Evolutionary conservation across 306 rosid genomes (phyloP).

Genomic region (Cicer yamashitae): DNA sequence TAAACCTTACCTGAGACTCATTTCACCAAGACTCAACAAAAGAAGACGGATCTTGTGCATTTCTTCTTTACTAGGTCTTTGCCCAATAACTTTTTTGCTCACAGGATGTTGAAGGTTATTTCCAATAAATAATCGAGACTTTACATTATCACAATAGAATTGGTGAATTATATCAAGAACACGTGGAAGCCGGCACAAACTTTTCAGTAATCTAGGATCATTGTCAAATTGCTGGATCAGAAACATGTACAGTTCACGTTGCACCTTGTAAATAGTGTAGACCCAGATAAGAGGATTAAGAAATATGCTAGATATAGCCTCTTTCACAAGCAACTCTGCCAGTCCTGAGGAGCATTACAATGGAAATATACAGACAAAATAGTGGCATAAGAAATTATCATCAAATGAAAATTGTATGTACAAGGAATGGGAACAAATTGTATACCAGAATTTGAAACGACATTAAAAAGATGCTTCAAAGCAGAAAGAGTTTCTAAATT

Average conservation of each 20-base stretch:
- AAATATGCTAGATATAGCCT: conserved; percentile 83
- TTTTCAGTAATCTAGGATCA: conserved; percentile 83
- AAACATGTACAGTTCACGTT: conserved; percentile 94
- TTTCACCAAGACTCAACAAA: conserved; percentile 94
- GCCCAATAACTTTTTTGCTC: conserved; percentile 55
- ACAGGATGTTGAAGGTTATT: conserved; percentile 61
- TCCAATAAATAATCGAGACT: conserved; percentile 60
- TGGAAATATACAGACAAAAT: conserved; percentile 31
- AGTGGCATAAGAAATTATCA: conserved; percentile 33
- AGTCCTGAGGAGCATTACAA: conserved; percentile 57
- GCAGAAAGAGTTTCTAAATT: conserved; percentile 86
- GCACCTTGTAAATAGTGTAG: conserved; percentile 75
- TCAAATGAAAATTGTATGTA: conserved; percentile 35
- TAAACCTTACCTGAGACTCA: conserved; percentile 85
- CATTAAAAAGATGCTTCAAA: conserved; percentile 80
- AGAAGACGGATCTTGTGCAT: conserved; percentile 93
- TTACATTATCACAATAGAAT: conserved; percentile 75
- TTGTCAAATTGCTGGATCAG: conserved; percentile 92
- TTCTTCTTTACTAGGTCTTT: conserved; percentile 80
- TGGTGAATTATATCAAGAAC: conserved; percentile 83
- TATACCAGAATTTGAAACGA: conserved; percentile 79
- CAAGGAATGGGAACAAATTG: conserved; percentile 36
- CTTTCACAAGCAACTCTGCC: conserved; percentile 80
- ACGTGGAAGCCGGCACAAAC: conserved; percentile 83
- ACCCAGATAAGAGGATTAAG: conserved; percentile 95